Base-by-base conservation (phyloP, 2,329 filamentous ascomycete species). In the Trichophyton schoenleinii region DNA sequence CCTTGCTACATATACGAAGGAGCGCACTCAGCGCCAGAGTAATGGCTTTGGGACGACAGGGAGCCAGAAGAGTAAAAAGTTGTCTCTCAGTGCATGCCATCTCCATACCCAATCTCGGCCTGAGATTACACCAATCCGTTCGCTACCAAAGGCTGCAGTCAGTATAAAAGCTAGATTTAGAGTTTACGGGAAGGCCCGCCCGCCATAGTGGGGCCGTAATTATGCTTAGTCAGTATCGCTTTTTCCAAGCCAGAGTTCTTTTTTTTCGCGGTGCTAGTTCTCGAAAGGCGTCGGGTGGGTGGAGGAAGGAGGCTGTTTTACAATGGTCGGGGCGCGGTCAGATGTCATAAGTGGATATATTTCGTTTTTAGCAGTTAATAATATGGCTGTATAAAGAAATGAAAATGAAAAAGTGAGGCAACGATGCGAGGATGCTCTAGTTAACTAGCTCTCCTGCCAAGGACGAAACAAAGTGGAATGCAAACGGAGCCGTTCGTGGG, bases 121-220 rank as follows among this genome's bases (percentile, higher is more conserved):
- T 34, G 25, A 25, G 3, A 25, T 34, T 11, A 9, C 22, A 9
- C 13, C 28, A 28, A 25, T 31, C n/a, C 6, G 49, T 34, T 20
- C 11, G 49, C 44, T 11, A 11, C 18, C 20, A 25, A 53, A 31
- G 49, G 18, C 25, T 48, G 44, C 9, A 11, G 49, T 53, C 49
- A 13, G 31, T 53, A 53, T 53, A 53, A 53, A 53, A 53, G 49
- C 22, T 34, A 31, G 28, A 34, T 31, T 53, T 53, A 53, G 25
- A 25, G 49, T 53, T 53, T 34, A 13, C 49, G 49, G 49, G 49
- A 53, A 53, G 49, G 49, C 49, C 49, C 49, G 49, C n/a, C 49
- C 22, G 49, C 31, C 13, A 53, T 53, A 31, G 49, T 53, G 49
- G 49, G 28, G 22, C 18, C 49, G 7, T 8, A 15, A 20, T n/a